Percentiles rank a stretch among this genome's conserved stretches.
phyloP scores from a whole-genome alignment of 495 filamentous ascomycete genomes.

The Melanomma pulvis-pyrius region DNA sequence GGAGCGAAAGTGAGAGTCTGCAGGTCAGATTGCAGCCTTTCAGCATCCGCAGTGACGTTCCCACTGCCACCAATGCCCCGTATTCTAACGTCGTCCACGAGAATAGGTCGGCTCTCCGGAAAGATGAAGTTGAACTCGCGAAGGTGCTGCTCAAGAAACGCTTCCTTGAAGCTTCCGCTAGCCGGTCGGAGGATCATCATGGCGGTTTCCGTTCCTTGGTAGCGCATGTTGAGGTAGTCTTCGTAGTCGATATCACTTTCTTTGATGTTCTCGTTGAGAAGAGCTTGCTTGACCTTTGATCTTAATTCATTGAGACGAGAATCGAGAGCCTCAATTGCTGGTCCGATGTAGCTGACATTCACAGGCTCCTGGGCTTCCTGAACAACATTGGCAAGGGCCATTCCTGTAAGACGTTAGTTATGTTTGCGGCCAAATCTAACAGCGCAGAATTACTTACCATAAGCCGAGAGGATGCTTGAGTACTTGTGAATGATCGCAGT shows the following conservation, averaged over 20 bases:
- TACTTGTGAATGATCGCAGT: slow-evolving; percentile 90
- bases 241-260: background rate
- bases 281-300: background rate
- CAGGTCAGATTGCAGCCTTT: slow-evolving; percentile 72
- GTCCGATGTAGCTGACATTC: slow-evolving; percentile 64
- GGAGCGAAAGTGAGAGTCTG: slow-evolving; percentile 56
- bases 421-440: too few species aligned
- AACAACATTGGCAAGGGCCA: slow-evolving; percentile 92
- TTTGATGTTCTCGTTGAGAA: background rate
- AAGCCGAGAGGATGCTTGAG: slow-evolving; percentile 90
- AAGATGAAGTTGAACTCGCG: slow-evolving; percentile 67
- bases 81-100: slow-evolving; percentile 87
- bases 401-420: too few species aligned
- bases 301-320: slow-evolving; percentile 61
- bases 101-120: slow-evolving; percentile 83
- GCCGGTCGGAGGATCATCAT: slow-evolving; percentile 48
- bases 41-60: slow-evolving; percentile 71
- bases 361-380: slow-evolving; percentile 88
- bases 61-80: slow-evolving; percentile 85
- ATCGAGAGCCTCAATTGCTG: slow-evolving; percentile 42
- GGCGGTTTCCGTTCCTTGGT: slow-evolving; percentile 60
- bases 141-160: slow-evolving; percentile 70
- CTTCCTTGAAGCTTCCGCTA: slow-evolving; percentile 72
- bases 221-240: background rate
- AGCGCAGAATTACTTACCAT: too few species aligned